Evolutionary conservation across 331 rosid species (phyloP), one percentile per base, ranked within the genome.

Genomic region (Quercus phellos): DNA sequence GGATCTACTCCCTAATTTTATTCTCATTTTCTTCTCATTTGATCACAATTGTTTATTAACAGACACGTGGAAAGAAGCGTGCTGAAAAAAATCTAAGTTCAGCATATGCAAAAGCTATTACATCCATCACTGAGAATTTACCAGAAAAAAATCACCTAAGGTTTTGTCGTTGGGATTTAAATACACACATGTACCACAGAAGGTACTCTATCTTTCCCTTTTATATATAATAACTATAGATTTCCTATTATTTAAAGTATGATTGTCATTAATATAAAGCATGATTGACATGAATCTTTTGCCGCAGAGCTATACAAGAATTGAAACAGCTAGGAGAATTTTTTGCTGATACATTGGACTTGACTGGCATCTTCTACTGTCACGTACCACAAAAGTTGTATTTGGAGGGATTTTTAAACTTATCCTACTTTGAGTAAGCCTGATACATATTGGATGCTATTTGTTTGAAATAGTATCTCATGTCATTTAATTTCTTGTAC

Each of bases 141-240:
- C 66, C 77, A 61, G 84, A 68, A 64, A 89, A 85, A 73, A 81
- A 70, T 43, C 88, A 87, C 73, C 77, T 93, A 85, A 84, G 94
- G 83, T 93, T 88, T 78, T 87, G 90, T 75, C 96, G 91, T 70
- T 95, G 99, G 99, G 99, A 95, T 89, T 85, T 95, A 55, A 80
- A 87, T 86, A 80, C 78, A 70, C 97, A 93, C 84, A 85, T 97
- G 46, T 66, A 66, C 51, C 4, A n/a, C 35, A 87, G 89, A 91
- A 63, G 92, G 99, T 95, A 87, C 43, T 53, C 59, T 68, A 2
- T 27, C 73, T 74, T 75, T 74, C 80, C 77, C 56, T 75, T 69
- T n/a, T 51, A 17, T 35, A 12, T 58, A 38, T 54, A 50, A 71
- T 32, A 34, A 8, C 24, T 26, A 19, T 22, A 27, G n/a, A n/a